Conservation (phyloP, 495 filamentous ascomycete genomes). For the Neurospora intermedia region DNA sequence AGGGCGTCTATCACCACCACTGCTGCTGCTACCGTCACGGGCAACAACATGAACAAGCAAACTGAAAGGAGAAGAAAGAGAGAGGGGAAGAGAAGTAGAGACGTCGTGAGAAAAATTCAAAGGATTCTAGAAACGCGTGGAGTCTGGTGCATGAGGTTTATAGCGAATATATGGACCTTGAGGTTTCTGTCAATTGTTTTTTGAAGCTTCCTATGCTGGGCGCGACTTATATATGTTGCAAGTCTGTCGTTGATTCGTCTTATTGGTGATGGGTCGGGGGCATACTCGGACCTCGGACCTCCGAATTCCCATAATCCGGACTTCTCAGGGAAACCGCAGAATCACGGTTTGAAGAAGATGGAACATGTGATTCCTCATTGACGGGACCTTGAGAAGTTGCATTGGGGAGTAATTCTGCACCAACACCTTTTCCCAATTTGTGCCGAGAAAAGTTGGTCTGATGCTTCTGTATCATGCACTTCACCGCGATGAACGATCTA, state of each 20-base stretch:
- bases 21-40: neutral
- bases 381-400: too few species aligned
- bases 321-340: too few species aligned
- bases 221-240: neutral
- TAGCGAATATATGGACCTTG: neutral
- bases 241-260: neutral
- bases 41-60: neutral
- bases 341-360: too few species aligned
- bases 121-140: neutral
- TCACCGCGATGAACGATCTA: too few species aligned
- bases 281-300: too few species aligned
- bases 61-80: neutral
- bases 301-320: too few species aligned
- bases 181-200: neutral
- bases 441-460: too few species aligned
- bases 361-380: too few species aligned
- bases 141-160: neutral
- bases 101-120: neutral
- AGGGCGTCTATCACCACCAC: neutral
- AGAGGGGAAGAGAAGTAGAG: neutral
- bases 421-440: too few species aligned
- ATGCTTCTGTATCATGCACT: too few species aligned
- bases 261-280: neutral
- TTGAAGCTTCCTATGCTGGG: neutral
- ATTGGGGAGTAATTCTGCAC: too few species aligned